Base-by-base conservation (phyloP, 164 flowering plant genomes). In the Vitis riparia region DNA sequence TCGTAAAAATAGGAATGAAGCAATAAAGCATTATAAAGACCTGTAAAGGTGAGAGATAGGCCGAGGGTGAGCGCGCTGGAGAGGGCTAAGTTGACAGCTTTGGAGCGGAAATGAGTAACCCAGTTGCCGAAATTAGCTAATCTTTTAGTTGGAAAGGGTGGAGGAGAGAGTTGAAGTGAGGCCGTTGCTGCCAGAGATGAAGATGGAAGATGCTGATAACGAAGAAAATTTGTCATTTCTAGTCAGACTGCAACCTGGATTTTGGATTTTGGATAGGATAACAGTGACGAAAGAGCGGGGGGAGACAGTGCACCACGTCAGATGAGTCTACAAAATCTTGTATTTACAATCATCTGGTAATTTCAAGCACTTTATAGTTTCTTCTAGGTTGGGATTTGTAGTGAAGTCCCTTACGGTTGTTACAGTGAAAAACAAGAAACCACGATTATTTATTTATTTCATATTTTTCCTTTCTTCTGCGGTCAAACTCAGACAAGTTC, bases 61-160 rank as follows among this genome's bases (percentile, higher is more conserved):
- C 87, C 84, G 47, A 93, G 82, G 12, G 92, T 67, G 19, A 93
- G 87, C 73, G 92, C 82, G 6, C 86, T 82, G 2, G 97, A 84
- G 68, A 93, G 80, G 49, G 79, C 81, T 44, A 86, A 75, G 70
- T 76, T 89, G 63, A 87, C 51, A 27, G 93, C 83, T 66, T 83
- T 88, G 50, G 88, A 78, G 3, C 69, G 68, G 59, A 85, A 56
- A 66, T 78, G 77, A 5, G 80, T 47, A 15, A 79, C 83, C 85
- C 89, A 73, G 19, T 79, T 77, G 23, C 68, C 51, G 67, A 73
- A 79, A 53, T 59, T 56, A 50, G 64, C 57, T 30, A 79, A 19
- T 9, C 73, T 78, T 59, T 10, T 30, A 44, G 30, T 60, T 14
- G 72, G 11, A 50, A 37, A 37, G 5, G 5, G 68, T 11, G 29